Evolutionary conservation across 2,329 filamentous ascomycete genomes (phyloP), one percentile per base, ranked within the genome.

Genomic region (Sphaerulina populicola): DNA sequence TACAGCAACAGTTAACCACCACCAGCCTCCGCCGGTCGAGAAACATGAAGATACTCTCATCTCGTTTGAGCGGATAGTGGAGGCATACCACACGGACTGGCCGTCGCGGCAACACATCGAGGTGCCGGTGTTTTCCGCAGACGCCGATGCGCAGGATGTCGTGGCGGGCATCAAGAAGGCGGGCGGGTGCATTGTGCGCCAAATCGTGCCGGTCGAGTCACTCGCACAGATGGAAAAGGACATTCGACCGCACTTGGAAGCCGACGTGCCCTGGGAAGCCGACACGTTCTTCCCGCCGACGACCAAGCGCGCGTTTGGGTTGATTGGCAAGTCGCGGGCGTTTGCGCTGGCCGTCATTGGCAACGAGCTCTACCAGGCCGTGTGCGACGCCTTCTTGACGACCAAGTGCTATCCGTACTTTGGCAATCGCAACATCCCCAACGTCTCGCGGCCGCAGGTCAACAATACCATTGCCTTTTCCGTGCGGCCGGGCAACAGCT

Each of bases 201-300:
- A 38, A 10, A 33, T 47, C 2, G 45, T 47, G 12, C 37, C 45
- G 36, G 11, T 10, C 2, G 35, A 39, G 14, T 47, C 45, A 2
- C 18, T 47, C 9, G 3, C 18, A 35, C 36, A 47, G 23, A 47
- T 47, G 45, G 35, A 47, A n/a, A 47, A 47, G 35, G 45, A 47
- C 11, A 47, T 47, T 12, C 23, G 45, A 12, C 45, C 45, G 18
- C 29, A 39, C 6, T 27, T 47, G 8, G 45, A 47, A 15, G 36
- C 45, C 8, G 45, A 47, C 37, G 18, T 21, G 10, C 12, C 45
- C 8, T 47, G 45, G 45, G 35, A 47, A 38, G 35, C 37, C 12
- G 45, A 47, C 21, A 40, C 45, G 1, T 52, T 63, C 36, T 54
- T 54, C 27, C 52, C 52, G 18, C 52, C 52, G 53, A 41, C 43